Conservation (phyloP, 768 basidiomycete genomes). For the Termitomyces sp. region DNA sequence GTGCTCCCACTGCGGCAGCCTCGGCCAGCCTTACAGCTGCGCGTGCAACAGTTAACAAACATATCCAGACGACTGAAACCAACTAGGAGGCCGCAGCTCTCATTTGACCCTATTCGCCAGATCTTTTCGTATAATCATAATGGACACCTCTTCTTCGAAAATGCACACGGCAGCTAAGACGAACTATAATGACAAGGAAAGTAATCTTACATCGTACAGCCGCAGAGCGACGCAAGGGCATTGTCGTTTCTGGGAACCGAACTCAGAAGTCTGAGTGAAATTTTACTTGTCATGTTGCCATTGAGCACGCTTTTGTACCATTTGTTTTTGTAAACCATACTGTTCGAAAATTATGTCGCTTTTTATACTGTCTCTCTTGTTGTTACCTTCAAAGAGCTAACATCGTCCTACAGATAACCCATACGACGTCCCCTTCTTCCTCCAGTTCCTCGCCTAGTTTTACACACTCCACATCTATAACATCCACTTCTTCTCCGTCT, state of each 20-base stretch:
- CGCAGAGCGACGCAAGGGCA: not conserved
- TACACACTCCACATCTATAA: constrained; percentile 33
- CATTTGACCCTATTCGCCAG: not conserved
- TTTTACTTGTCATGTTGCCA: not conserved
- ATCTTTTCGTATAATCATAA: not conserved
- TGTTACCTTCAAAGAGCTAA: not conserved
- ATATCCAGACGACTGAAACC: not conserved
- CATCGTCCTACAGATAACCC: constrained; percentile 18
- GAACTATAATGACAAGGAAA: not conserved
- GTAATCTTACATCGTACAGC: not conserved
- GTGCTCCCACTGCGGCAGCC: not conserved
- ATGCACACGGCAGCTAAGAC: not conserved
- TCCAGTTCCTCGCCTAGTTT: constrained; percentile 32
- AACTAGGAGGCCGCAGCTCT: not conserved
- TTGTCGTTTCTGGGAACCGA: not conserved
- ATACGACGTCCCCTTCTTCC: constrained; percentile 29
- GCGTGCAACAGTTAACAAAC: not conserved
- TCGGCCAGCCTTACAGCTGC: not conserved
- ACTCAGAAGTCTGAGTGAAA: not conserved
- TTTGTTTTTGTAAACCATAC: not conserved
- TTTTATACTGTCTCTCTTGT: not conserved
- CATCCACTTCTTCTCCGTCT: constrained; percentile 31
- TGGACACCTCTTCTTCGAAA: not conserved
- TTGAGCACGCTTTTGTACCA: not conserved
- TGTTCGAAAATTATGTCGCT: not conserved